phyloP scores from a whole-genome alignment of 1,284 basidiomycete species.

The Garcileccinum viscosum region DNA sequence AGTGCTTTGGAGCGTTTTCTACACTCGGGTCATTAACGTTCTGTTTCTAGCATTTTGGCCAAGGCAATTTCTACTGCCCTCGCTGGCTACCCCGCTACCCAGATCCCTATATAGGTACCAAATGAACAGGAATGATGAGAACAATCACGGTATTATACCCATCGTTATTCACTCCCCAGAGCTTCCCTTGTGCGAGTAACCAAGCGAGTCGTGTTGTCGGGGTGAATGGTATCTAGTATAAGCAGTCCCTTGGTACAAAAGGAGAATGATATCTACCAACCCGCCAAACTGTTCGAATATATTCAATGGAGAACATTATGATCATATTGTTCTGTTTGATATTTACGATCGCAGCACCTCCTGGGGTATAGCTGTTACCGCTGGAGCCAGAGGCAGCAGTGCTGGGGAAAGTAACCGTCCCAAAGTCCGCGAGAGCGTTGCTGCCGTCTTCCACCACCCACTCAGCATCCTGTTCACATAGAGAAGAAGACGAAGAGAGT shows the following conservation, averaged over 20 bases:
- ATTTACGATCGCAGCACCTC: background rate
- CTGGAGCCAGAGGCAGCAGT: background rate
- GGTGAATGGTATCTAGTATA: too few species aligned
- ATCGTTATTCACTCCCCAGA: conserved; percentile 45
- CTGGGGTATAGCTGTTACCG: background rate
- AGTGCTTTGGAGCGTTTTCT: conserved; percentile 19
- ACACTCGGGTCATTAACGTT: background rate
- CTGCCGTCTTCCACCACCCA: background rate
- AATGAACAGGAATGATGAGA: too few species aligned
- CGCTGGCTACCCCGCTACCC: conserved; percentile 32
- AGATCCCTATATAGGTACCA: conserved; percentile 17
- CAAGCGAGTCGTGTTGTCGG: too few species aligned
- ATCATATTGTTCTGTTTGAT: background rate
- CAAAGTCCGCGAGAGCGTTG: background rate
- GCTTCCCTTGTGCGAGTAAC: conserved; percentile 25
- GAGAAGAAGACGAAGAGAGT: background rate
- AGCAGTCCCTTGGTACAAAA: too few species aligned
- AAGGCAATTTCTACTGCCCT: conserved; percentile 52
- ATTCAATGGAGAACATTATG: too few species aligned
- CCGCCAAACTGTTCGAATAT: too few species aligned
- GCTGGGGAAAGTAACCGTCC: background rate
- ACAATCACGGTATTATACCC: conserved; percentile 38
- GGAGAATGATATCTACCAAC: too few species aligned
- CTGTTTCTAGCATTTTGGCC: conserved; percentile 46
- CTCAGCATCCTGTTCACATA: background rate